Conservation (phyloP, 2,329 filamentous ascomycete genomes). For the Colletotrichum phormii region DNA sequence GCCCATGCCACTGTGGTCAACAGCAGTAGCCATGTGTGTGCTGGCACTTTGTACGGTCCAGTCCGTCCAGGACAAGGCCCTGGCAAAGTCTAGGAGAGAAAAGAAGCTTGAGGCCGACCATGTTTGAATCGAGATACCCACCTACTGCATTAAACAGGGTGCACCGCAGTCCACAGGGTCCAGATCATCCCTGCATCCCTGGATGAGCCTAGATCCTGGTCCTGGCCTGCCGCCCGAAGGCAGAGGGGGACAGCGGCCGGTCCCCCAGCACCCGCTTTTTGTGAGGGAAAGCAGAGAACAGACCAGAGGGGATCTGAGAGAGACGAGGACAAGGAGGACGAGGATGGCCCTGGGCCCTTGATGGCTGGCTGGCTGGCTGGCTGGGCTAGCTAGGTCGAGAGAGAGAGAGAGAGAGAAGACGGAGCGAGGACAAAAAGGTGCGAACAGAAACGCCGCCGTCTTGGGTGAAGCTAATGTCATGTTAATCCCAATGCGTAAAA, state of each 20-base stretch:
- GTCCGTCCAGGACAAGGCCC: neutral
- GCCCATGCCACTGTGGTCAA: neutral
- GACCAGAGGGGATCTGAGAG: neutral
- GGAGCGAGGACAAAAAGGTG: neutral
- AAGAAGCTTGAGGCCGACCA: constrained; percentile 9
- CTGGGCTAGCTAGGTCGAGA: neutral
- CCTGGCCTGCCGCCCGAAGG: constrained; percentile 12
- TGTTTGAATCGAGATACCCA: constrained; percentile 20
- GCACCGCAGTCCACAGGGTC: constrained; percentile 26
- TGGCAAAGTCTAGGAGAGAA: neutral
- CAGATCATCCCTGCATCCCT: constrained; percentile 30
- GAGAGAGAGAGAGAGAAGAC: neutral
- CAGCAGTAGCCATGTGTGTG: too few relatives aligned
- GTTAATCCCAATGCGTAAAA: constrained; percentile 1
- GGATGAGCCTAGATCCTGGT: constrained; percentile 24
- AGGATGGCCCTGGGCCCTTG: neutral
- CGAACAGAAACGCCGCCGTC: constrained; percentile 1
- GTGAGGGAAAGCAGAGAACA: neutral
- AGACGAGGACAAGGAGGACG: neutral
- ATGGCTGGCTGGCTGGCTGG: neutral
- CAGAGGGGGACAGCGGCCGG: constrained; percentile 2
- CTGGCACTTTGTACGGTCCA: neutral
- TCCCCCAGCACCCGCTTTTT: neutral
- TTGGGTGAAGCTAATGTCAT: neutral
- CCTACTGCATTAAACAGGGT: constrained; percentile 1